A percentile compares a stretch with the other conserved stretches of the same genome.
Evolutionary conservation across 768 basidiomycete genomes (phyloP).

Genomic region (Leccinum variicolor): DNA sequence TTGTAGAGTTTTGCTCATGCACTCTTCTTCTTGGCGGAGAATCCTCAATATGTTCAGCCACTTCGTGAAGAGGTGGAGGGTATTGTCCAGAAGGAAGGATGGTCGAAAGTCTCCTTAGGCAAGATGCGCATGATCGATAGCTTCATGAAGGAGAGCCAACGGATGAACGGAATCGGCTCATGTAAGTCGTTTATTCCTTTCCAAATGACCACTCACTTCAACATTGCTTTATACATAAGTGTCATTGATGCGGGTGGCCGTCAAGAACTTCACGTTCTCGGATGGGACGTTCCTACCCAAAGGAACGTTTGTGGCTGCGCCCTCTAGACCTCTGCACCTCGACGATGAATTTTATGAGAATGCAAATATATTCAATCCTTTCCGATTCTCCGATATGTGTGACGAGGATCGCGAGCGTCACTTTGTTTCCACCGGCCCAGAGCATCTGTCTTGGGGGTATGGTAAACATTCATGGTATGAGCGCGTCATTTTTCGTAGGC

Average conservation of each 20-base stretch:
- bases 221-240: conserved; percentile 12
- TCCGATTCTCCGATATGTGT: conserved; percentile 42
- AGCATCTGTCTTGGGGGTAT: not conserved
- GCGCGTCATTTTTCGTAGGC: not conserved
- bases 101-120: not conserved
- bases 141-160: not conserved
- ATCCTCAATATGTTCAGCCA: not conserved
- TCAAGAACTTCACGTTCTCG: conserved; percentile 33
- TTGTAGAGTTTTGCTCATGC: not conserved
- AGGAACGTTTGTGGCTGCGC: conserved; percentile 22
- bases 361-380: conserved; percentile 40
- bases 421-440: not conserved
- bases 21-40: not conserved
- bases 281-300: conserved; percentile 29
- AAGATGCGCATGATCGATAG: not conserved
- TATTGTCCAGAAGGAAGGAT: not conserved
- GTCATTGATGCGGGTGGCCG: conserved; percentile 30
- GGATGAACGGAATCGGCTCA: not conserved
- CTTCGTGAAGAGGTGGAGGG: not conserved
- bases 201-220: not conserved
- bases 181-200: conserved; percentile 15
- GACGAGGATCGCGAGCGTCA: conserved; percentile 28
- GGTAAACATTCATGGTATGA: conserved; percentile 2
- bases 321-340: conserved; percentile 23
- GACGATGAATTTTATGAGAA: conserved; percentile 28